Base-by-base conservation (phyloP, 2,329 filamentous ascomycete genomes). In the Cladosporium phlei region DNA sequence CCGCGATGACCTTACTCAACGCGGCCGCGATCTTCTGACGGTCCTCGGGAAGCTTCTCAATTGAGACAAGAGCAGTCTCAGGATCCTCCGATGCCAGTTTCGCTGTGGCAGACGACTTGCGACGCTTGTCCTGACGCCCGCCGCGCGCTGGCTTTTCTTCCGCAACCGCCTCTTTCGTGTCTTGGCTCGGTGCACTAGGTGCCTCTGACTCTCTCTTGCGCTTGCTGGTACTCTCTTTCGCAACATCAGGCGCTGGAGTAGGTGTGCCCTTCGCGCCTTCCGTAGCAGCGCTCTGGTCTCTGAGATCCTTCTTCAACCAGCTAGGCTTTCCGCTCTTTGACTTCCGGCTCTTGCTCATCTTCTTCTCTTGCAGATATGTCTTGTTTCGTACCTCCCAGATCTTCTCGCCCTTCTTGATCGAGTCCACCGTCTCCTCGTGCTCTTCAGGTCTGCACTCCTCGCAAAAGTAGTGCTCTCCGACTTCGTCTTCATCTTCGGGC, bases 391-490 rank as follows among this genome's bases (percentile, higher is more conserved):
- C 49, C 62, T 90, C 85, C 93, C 93, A 97, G 0, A 88, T 86
- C 66, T 83, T 85, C 69, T 95, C 88, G 4, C 91, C 93, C 32
- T 78, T 79, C 16, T 75, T 79, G 47, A 96, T 84, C 48, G 84
- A 87, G 9, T 83, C 83, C 3, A 98, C 70, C 2, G 96, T 79
- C 51, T 84, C 82, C 56, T 80, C 82, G 69, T 98, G 93, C 52
- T 90, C 82, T 47, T 88, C 78, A 1, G 93, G 93, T 43, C 79
- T 78, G 71, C 93, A 97, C 67, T 84, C 74, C 68, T 98, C 93
- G 69, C 93, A 98, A 68, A 85, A 94, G 71, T 98, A 98, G 66
- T 86, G 77, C 51, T 86, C 86, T 22, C 86, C 85, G 46, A 88
- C 76, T 59, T 90, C 81, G 49, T 90, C 54, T 7, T 58, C 70